Evolutionary conservation across 75 land plant genomes (phyloP).

Genomic region (Pinus albicaulis): DNA sequence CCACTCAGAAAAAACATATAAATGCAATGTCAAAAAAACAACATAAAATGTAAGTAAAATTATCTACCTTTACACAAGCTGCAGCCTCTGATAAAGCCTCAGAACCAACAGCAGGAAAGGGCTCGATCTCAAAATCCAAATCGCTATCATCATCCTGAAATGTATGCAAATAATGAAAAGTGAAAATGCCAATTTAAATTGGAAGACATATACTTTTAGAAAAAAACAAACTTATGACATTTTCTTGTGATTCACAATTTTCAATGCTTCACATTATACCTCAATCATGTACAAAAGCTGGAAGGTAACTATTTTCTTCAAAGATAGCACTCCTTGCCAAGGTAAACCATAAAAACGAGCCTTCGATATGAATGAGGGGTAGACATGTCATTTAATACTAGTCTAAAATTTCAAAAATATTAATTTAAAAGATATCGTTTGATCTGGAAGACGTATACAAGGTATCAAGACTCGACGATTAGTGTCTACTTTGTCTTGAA

Average conservation of each 20-base stretch:
- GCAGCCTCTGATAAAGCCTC: slow-evolving; percentile 72
- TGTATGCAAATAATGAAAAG: not conserved
- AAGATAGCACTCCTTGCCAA: not conserved
- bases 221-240: not conserved
- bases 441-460: not conserved
- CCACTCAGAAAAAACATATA: not conserved
- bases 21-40: not conserved
- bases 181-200: not conserved
- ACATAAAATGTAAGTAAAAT: not conserved
- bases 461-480: not conserved
- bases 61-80: slow-evolving; percentile 77
- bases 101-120: slow-evolving; percentile 53
- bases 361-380: not conserved
- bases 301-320: not conserved
- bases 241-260: not conserved
- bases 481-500: not conserved
- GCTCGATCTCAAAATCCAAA: slow-evolving; percentile 79
- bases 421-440: not conserved
- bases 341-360: not conserved
- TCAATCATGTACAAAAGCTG: slow-evolving; percentile 2
- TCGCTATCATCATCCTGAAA: slow-evolving; percentile 94
- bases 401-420: not conserved
- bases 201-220: not conserved
- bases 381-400: not conserved
- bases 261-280: not conserved